Percentiles rank a stretch among this genome's conserved stretches.
Conservation (phyloP, 78 protist genomes). For the Dictyostelium discoideum region DNA sequence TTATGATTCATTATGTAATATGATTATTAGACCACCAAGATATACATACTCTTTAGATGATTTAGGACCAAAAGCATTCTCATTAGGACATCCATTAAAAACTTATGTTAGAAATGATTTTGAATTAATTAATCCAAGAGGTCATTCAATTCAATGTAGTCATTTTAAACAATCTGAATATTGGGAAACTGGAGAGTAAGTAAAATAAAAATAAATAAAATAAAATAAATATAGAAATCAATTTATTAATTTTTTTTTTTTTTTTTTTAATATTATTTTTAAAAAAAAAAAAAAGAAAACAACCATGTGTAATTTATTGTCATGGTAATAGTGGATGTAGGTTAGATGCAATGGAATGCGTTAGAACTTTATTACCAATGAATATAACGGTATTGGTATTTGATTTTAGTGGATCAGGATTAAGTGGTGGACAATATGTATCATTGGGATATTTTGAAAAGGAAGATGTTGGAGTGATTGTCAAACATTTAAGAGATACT, state of each 20-base stretch:
- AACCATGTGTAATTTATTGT: conserved; percentile 85
- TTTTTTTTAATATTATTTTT: neutral
- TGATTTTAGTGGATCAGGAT: conserved; percentile 87
- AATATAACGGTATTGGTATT: conserved; percentile 81
- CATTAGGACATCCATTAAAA: conserved; percentile 22
- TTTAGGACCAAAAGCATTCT: conserved; percentile 76
- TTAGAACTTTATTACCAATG: conserved; percentile 68
- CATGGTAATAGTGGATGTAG: conserved; percentile 88
- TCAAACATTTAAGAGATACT: conserved; percentile 63
- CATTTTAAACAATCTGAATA: conserved; percentile 74
- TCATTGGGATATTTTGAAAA: conserved; percentile 87
- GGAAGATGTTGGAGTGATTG: conserved; percentile 66
- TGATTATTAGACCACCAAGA: conserved; percentile 84
- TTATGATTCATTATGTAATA: conserved; percentile 65
- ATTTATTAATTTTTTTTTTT: no score
- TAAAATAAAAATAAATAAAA: neutral
- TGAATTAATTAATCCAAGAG: conserved; percentile 59
- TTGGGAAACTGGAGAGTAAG: conserved; percentile 58
- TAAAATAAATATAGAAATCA: neutral
- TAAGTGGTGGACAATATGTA: conserved; percentile 88
- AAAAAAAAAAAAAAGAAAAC: conserved; percentile 14
- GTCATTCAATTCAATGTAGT: conserved; percentile 69
- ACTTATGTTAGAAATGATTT: conserved; percentile 76
- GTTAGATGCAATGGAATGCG: conserved; percentile 77
- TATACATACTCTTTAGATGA: conserved; percentile 34